phyloP scores from a whole-genome alignment of 2,329 filamentous ascomycete genomes.

The Pleomassaria siparia region DNA sequence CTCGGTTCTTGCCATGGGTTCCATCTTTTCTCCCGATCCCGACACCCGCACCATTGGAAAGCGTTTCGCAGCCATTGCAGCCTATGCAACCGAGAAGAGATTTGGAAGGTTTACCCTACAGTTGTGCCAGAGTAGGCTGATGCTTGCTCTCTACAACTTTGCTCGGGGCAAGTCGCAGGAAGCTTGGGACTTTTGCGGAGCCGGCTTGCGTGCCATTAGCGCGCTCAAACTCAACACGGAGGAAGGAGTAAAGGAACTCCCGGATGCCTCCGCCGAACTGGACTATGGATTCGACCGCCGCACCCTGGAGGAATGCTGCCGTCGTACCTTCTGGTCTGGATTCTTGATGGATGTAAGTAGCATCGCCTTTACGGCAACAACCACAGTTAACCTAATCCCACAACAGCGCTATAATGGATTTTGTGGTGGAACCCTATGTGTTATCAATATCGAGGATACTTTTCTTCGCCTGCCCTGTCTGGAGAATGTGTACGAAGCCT shows the following conservation, averaged over 20 bases:
- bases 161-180: conserved; percentile 61
- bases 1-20: conserved; percentile 59
- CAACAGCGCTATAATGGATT: conserved; percentile 61
- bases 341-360: conserved; percentile 66
- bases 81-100: conserved; percentile 57
- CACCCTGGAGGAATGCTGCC: conserved; percentile 65
- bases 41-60: conserved; percentile 50
- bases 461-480: conserved; percentile 67
- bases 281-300: conserved; percentile 61
- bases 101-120: conserved; percentile 61
- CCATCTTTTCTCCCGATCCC: conserved; percentile 54
- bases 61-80: conserved; percentile 57
- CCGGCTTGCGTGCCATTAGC: conserved; percentile 61
- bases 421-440: conserved; percentile 52
- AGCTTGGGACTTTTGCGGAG: conserved; percentile 65
- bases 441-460: conserved; percentile 65
- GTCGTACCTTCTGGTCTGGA: conserved; percentile 72
- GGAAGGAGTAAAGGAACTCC: conserved; percentile 45
- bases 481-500: conserved; percentile 62
- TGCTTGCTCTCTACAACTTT: conserved; percentile 67
- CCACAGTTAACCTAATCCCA: conserved; percentile 31
- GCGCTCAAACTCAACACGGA: conserved; percentile 67
- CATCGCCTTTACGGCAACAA: conserved; percentile 31
- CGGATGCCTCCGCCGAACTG: conserved; percentile 50
- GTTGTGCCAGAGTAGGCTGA: conserved; percentile 66